These are phyloP conservation scores for Astrothelium subdiscretum DNA, from an alignment of 495 filamentous ascomycete species.

Conservation along the genomic window DNA sequence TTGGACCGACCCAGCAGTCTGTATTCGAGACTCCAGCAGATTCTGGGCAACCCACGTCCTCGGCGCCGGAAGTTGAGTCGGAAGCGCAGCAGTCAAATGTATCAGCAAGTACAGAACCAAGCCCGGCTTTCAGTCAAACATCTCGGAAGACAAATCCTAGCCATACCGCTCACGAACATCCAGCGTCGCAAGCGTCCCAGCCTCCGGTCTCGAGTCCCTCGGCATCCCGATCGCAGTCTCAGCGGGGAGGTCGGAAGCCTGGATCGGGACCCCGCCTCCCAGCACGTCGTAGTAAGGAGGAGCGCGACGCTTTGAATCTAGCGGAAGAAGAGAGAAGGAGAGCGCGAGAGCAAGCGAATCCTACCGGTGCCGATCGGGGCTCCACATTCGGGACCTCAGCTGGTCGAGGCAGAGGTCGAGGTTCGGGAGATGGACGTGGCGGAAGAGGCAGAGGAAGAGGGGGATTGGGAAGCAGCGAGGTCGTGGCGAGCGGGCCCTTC, in stretches of 20 bases:
- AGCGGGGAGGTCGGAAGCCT: neutral
- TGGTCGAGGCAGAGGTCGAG: neutral
- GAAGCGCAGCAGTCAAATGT: neutral
- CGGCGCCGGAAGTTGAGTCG: neutral
- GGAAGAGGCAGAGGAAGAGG: conserved; percentile 10
- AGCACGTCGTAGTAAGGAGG: neutral
- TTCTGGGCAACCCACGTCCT: neutral
- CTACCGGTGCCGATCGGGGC: neutral
- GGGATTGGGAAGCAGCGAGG: conserved; percentile 8
- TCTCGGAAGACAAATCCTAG: neutral
- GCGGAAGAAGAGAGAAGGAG: neutral
- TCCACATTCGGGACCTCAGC: neutral
- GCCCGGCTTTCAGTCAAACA: neutral
- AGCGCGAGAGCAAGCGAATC: neutral
- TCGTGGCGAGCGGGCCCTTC: conserved; percentile 21
- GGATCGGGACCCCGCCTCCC: neutral
- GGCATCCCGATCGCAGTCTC: neutral
- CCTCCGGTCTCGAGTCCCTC: neutral
- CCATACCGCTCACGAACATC: neutral
- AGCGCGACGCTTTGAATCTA: neutral
- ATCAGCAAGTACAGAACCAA: neutral
- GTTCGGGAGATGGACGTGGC: neutral
- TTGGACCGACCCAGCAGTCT: neutral
- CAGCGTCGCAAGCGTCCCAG: neutral
- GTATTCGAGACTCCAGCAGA: neutral